These are phyloP conservation scores for Fusarium vanettenii DNA, from an alignment of 2,329 filamentous ascomycete genomes.

Conservation along the genomic window DNA sequence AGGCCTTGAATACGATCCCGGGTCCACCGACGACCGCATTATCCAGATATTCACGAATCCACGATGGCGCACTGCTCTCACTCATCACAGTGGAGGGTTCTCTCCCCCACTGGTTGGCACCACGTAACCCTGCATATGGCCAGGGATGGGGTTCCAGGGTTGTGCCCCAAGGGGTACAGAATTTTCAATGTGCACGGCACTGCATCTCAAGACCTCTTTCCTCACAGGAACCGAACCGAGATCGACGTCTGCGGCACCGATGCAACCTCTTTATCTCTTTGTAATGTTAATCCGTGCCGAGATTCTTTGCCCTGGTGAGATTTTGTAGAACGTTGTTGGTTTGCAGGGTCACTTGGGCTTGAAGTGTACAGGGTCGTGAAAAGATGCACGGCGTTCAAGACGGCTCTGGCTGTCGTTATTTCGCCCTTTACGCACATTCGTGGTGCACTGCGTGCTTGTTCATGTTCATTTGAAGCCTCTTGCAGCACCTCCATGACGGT, in stretches of 20 bases:
- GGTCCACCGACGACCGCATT: background rate
- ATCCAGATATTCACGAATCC: background rate
- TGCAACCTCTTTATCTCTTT: background rate
- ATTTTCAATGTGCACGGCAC: background rate
- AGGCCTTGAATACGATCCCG: background rate
- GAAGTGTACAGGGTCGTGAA: background rate
- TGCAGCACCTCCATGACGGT: background rate
- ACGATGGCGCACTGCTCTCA: background rate
- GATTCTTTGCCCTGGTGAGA: background rate
- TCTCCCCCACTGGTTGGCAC: background rate
- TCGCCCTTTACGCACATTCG: background rate
- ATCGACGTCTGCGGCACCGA: background rate
- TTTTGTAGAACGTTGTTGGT: background rate
- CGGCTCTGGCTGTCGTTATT: background rate
- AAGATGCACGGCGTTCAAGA: background rate
- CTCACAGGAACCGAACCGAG: background rate
- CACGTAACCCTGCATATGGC: background rate
- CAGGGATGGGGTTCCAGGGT: background rate
- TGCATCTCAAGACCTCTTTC: background rate
- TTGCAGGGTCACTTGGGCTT: background rate
- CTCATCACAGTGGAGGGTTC: background rate
- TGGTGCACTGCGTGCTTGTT: background rate
- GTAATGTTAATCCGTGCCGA: background rate
- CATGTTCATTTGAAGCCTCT: background rate
- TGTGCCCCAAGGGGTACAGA: background rate